Evolutionary conservation across 768 basidiomycete species (phyloP), one percentile per base, ranked within the genome.

Genomic region (Basidioascus undulatus): DNA sequence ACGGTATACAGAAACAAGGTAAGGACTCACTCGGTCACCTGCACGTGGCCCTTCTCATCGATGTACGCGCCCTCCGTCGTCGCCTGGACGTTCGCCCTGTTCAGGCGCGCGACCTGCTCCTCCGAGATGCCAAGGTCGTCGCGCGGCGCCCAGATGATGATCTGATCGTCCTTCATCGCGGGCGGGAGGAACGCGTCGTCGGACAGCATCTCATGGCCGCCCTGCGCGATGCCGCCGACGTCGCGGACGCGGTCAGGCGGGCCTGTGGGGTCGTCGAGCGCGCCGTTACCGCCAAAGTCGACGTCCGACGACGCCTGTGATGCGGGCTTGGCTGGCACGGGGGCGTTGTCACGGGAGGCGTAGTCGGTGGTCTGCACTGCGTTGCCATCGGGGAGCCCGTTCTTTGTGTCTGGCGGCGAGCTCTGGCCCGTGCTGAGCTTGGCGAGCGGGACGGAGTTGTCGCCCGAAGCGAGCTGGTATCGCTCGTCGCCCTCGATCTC

Each of bases 91-190:
- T 53, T 57, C 23, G 62, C 63, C 45, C 50, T 53, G 55, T 73
- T 74, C 47, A n/a, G n/a, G n/a, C 58, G 68, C 45, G 59, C 54
- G 48, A 67, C 70, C 61, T 81, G 79, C 42, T 65, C 70, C 25
- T 53, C 52, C 45, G 68, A 69, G 28, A 62, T 58, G 1, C 65
- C 69, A 40, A 83, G 52, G 8, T 74, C 72, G 16, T 96, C 89
- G 30, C 61, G 58, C 18, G 89, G 81, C 40, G 94, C 57, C 89
- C 89, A 96, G 25, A 94, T 61, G 5, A 71, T 64, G 46, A 74
- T 65, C 59, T 84, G 80, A 35, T 48, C 49, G 25, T 55, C 69
- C 41, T 70, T 65, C 19, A 63, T 57, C 6, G 83, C 83, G 13
- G 89, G 89, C 51, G 89, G 89, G 35, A 77, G 72, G 60, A 89